Evolutionary conservation across 257 asterid genomes (phyloP), one percentile per base, ranked within the genome.

Genomic region (Marsdenia floribunda): DNA sequence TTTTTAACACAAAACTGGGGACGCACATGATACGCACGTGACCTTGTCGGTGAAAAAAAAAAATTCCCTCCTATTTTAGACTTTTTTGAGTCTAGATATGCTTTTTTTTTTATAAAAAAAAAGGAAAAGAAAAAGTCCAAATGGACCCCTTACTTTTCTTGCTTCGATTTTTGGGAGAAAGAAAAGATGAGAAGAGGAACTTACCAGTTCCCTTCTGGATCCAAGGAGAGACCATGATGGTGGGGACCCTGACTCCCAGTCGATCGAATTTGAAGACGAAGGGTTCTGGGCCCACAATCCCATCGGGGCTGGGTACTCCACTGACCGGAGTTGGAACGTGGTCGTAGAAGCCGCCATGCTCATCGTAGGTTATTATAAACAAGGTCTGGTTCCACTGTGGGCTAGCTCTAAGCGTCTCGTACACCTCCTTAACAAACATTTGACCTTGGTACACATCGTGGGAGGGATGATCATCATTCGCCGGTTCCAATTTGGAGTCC

Each of bases 301-400:
- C 94, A 73, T 93, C 97, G 0, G 98, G 97, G 80, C 86, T 91
- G 0, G 97, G 97, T 54, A 91, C 89, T 37, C 94, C 97, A 2
- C 49, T 47, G 14, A 79, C 90, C 0, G 94, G 97, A 0, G 94
- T 93, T 0, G 97, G 63, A 42, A 90, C 98, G 14, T 93, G 98
- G 71, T 91, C 97, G 5, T 70, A 93, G 76, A 80, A 93, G 0
- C 98, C 98, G 0, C 97, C 98, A n/a, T 93, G 98, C 88, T 93
- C 97, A 49, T 93, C 97, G 24, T 93, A 93, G 3, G 97, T 93
- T 76, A 93, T 90, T 21, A 93, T 37, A 0, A 93, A 54, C 37
- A 88, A 79, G 8, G 93, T 91, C 21, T 85, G 80, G 63, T 92
- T 94, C 97, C 98, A 94, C 80, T 90, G 95, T 50, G 97, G 98